phyloP scores from a whole-genome alignment of 1,284 basidiomycete species.

The Leccinum solheimii region DNA sequence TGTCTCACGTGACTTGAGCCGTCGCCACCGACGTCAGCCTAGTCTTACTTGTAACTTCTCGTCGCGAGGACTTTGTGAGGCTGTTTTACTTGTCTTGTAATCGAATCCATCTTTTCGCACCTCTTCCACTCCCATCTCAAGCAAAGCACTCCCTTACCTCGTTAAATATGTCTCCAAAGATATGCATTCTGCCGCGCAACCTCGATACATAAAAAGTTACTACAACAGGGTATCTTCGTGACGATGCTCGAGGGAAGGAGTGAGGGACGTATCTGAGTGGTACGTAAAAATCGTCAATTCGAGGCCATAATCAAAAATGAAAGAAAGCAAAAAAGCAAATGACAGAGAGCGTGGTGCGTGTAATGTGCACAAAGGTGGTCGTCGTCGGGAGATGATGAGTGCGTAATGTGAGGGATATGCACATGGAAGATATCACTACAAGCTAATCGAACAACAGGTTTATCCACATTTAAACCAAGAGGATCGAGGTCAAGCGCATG shows the following conservation, averaged over 20 bases:
- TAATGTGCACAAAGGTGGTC: conserved; percentile 9
- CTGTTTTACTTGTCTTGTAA: not conserved
- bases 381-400: conserved; percentile 12
- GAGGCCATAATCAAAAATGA: conserved; percentile 24
- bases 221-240: conserved; percentile 40
- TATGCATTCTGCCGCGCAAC: conserved; percentile 40
- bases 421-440: conserved; percentile 36
- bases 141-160: not conserved
- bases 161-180: conserved; percentile 29
- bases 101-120: too few species aligned
- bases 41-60: not conserved
- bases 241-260: conserved; percentile 23
- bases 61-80: not conserved
- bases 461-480: conserved; percentile 38
- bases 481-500: conserved; percentile 15
- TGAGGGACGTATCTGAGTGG: conserved; percentile 10
- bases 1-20: not conserved
- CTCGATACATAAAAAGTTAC: conserved; percentile 33
- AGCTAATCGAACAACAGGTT: conserved; percentile 36
- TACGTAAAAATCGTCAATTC: conserved; percentile 36
- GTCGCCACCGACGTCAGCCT: not conserved
- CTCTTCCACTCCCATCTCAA: too few species aligned
- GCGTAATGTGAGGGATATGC: conserved; percentile 28
- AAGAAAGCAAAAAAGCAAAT: not conserved
- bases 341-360: conserved; percentile 21